Percentiles rank a stretch among this genome's conserved stretches.
Conservation (phyloP, 345 rosid genomes). For the Salix exigua region DNA sequence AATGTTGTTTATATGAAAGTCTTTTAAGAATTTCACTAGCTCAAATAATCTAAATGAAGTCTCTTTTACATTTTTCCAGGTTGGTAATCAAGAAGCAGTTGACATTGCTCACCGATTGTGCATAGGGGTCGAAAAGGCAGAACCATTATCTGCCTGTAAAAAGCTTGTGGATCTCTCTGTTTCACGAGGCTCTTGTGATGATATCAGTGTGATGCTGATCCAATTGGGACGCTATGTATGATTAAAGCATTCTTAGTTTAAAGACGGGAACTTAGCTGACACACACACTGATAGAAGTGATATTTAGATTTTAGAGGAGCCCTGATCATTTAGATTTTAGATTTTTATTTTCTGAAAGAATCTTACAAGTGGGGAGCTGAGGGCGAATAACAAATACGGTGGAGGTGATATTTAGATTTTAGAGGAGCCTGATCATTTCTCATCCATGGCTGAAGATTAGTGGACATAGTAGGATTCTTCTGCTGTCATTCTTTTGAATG, state of each 20-base stretch:
- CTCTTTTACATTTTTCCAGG: slow-evolving; percentile 35
- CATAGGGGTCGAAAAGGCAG: slow-evolving; percentile 33
- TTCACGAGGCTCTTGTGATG: slow-evolving; percentile 66
- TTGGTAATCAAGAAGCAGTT: slow-evolving; percentile 85
- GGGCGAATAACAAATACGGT: neutral
- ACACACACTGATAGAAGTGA: neutral
- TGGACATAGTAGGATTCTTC: neutral
- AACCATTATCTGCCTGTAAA: slow-evolving; percentile 59
- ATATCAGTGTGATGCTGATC: slow-evolving; percentile 68
- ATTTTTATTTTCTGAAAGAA: neutral
- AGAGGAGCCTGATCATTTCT: neutral
- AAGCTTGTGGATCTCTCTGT: slow-evolving; percentile 70
- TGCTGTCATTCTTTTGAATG: neutral
- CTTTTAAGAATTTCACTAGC: neutral
- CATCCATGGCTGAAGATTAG: neutral
- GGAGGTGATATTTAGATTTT: neutral
- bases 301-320: no score
- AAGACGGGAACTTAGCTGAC: neutral
- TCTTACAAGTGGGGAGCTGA: neutral
- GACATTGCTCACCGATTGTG: slow-evolving; percentile 59
- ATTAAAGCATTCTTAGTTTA: neutral
- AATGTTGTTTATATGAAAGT: neutral
- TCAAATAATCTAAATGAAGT: neutral
- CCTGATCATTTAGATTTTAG: no score
- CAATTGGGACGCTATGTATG: slow-evolving; percentile 39